Base-by-base conservation (phyloP, 345 rosid species). In the Lepidium africanum region DNA sequence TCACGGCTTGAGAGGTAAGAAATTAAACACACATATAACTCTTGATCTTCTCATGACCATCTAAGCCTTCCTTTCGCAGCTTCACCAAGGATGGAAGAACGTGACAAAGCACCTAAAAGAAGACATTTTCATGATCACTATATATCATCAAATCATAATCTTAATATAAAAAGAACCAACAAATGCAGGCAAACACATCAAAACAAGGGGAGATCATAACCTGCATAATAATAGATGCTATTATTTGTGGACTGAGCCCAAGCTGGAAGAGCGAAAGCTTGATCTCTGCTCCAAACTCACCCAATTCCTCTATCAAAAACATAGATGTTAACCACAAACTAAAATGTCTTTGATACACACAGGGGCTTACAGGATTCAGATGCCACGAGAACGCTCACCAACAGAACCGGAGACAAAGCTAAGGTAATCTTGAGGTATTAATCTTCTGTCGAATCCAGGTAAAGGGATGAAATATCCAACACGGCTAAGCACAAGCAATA, bases 31-130 rank as follows among this genome's bases (percentile, higher is more conserved):
- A 93, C 98, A 93, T 93, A 84, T 90, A 90, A 82, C 97, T 84
- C 93, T 93, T 93, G 75, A 93, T 90, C 91, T 87, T 90, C 88
- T 93, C 97, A 2, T 87, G 85, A 48, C 89, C 98, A 80, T 90
- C 98, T 76, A 93, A 83, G 77, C 98, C 98, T 88, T 93, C 97
- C 78, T 93, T 90, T 63, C 97, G 81, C 76, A 90, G 84, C 85
- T 87, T 88, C 81, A 88, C 96, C 64, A 90, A 84, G 16, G 97
- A 86, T 62, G 98, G 97, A 83, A 93, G 77, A 63, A 90, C 68
- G 64, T 88, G 94, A 79, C 98, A 93, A 27, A 90, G 89, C 53
- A 87, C 92, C 98, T 93, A 81, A 45, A 11, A 27, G 41, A 63
- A 57, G 6, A 64, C 25, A 65, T 15, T 32, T 66, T 54, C 45